These are phyloP conservation scores for Curvularia spicifera DNA, from an alignment of 2,329 filamentous ascomycete genomes.

Conservation along the genomic window DNA sequence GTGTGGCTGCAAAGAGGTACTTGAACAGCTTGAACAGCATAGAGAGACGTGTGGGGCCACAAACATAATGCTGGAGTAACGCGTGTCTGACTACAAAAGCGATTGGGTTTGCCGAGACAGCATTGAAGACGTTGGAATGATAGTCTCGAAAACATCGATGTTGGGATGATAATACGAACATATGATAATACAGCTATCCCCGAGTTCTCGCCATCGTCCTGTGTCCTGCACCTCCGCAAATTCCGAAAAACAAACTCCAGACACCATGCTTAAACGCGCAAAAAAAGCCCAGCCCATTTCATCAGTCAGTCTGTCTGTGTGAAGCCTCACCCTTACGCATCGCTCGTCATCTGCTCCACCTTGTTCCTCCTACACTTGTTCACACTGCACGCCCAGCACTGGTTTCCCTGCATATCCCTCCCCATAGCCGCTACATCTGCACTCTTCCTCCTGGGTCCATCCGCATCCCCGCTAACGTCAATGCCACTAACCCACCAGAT, in stretches of 20 bases:
- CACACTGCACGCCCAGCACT: constrained; percentile 38
- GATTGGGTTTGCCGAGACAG: neutral
- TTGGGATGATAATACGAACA: neutral
- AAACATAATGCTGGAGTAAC: neutral
- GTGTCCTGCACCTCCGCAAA: neutral
- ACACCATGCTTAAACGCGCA: constrained; percentile 23
- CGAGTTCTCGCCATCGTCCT: neutral
- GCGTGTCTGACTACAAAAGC: neutral
- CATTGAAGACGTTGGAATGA: neutral
- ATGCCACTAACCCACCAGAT: constrained; percentile 68
- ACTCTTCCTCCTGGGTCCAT: constrained; percentile 31
- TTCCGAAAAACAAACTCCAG: constrained; percentile 10
- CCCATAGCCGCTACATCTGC: constrained; percentile 31
- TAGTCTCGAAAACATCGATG: neutral
- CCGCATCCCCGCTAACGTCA: constrained; percentile 35
- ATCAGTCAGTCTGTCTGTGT: constrained; percentile 6
- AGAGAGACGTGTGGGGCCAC: neutral
- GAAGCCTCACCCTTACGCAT: constrained; percentile 22
- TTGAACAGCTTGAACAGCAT: neutral
- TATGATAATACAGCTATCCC: neutral
- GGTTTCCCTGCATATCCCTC: constrained; percentile 26
- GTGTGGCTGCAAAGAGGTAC: neutral
- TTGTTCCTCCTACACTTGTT: constrained; percentile 33
- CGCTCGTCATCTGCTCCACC: constrained; percentile 37
- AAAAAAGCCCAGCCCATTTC: neutral